Conservation (phyloP, 495 filamentous ascomycete genomes). For the Delitschia confertaspora region DNA sequence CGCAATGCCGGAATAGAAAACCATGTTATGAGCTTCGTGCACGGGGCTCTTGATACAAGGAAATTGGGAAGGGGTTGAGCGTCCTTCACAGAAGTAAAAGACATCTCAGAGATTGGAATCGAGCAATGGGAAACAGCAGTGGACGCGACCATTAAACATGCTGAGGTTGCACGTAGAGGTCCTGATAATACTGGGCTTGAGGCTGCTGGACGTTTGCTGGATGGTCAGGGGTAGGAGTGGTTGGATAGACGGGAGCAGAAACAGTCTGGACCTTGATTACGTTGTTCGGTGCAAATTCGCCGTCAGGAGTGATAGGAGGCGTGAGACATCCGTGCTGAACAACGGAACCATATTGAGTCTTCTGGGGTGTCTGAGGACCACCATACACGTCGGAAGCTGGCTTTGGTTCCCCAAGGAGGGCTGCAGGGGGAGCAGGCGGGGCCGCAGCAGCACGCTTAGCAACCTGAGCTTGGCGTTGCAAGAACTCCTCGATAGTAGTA, state of each 20-base stretch:
- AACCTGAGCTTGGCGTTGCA: conserved; percentile 71
- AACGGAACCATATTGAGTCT: conserved; percentile 54
- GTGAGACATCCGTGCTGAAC: conserved; percentile 79
- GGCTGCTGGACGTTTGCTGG: conserved; percentile 30
- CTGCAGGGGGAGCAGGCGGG: conserved; percentile 61
- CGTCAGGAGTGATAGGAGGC: conserved; percentile 90
- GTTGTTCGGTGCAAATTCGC: conserved; percentile 27
- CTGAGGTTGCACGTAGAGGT: conserved; percentile 28
- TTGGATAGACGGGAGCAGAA: conserved; percentile 16
- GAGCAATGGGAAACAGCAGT: conserved; percentile 1
- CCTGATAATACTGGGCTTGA: conserved; percentile 20
- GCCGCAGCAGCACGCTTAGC: conserved; percentile 48
- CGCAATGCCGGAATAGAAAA: conserved; percentile 27
- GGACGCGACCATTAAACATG: conserved; percentile 16
- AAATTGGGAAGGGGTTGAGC: conserved; percentile 2
- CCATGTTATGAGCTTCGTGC: conserved; percentile 35
- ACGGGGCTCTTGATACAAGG: conserved; percentile 29
- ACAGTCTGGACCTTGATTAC: conserved; percentile 24
- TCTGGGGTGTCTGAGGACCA: conserved; percentile 75
- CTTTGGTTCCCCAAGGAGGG: conserved; percentile 37
- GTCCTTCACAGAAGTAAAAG: not conserved
- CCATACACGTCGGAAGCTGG: conserved; percentile 39
- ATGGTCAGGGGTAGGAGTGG: conserved; percentile 30
- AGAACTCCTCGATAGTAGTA: conserved; percentile 72
- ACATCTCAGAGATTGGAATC: not conserved